phyloP scores from a whole-genome alignment of 768 basidiomycete species.

The Arthromyces matolae region DNA sequence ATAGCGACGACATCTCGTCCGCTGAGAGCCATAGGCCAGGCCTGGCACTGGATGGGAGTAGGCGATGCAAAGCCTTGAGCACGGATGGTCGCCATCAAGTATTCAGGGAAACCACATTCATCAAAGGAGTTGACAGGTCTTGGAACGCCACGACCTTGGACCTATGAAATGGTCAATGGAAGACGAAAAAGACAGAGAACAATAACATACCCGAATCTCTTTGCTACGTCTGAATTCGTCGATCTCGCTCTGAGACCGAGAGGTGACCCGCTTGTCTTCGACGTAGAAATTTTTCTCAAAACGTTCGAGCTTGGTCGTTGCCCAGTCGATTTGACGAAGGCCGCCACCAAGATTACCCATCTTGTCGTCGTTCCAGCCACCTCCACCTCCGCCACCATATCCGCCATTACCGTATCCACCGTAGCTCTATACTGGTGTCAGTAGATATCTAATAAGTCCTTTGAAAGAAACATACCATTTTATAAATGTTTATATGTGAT shows the following conservation, averaged over 20 bases:
- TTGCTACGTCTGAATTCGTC: conserved; percentile 81
- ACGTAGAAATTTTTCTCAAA: conserved; percentile 99
- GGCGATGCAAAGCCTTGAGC: conserved; percentile 90
- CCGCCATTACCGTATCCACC: conserved; percentile 37
- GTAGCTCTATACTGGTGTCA: conserved; percentile 47
- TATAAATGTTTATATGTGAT: conserved; percentile 8
- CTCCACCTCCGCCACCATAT: conserved; percentile 49
- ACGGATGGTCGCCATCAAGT: conserved; percentile 88
- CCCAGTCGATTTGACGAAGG: conserved; percentile 86
- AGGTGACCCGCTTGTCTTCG: conserved; percentile 81
- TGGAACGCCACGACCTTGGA: conserved; percentile 86
- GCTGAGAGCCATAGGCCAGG: conserved; percentile 98
- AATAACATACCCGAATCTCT: conserved; percentile 73
- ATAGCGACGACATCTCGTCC: conserved; percentile 95
- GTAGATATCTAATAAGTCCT: conserved; percentile 1
- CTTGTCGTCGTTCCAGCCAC: conserved; percentile 59
- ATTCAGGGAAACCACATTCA: conserved; percentile 94
- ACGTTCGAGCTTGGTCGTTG: conserved; percentile 60
- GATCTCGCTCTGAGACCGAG: conserved; percentile 79
- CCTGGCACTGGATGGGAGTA: conserved; percentile 96
- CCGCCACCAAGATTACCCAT: conserved; percentile 82
- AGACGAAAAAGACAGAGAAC: background rate
- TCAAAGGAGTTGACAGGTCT: conserved; percentile 90
- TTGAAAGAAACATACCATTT: conserved; percentile 21
- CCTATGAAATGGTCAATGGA: conserved; percentile 39